Evolutionary conservation across 768 basidiomycete genomes (phyloP).

Genomic region (Leccinum subgranulosum): DNA sequence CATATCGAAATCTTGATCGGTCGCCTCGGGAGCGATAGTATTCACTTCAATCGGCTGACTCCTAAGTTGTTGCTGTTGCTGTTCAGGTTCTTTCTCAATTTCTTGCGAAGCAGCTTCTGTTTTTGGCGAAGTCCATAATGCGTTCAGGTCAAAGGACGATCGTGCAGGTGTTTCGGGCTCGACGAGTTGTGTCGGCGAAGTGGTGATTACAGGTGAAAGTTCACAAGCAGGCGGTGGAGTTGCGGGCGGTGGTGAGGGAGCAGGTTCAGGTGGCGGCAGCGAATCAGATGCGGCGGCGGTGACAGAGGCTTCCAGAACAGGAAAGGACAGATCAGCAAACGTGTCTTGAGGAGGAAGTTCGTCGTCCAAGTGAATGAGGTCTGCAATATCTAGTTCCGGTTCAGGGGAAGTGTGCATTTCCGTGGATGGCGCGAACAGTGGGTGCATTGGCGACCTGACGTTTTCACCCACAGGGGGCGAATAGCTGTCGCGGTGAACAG

Average conservation of each 20-base stretch:
- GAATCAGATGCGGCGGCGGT: conserved; percentile 7
- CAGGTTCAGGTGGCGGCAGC: conserved; percentile 13
- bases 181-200: conserved; percentile 21
- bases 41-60: conserved; percentile 47
- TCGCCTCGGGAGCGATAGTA: conserved; percentile 39
- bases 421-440: conserved; percentile 34
- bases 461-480: conserved; percentile 23
- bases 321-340: conserved; percentile 17
- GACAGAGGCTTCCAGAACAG: conserved; percentile 14
- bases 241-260: conserved; percentile 35
- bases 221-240: conserved; percentile 47
- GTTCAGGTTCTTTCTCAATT: conserved; percentile 22
- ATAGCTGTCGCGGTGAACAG: conserved; percentile 33
- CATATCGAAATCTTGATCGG: conserved; percentile 86
- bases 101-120: conserved; percentile 25
- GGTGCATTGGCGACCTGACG: conserved; percentile 29
- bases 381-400: conserved; percentile 68
- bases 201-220: conserved; percentile 22
- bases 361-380: conserved; percentile 77
- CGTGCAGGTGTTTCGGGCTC: conserved; percentile 45
- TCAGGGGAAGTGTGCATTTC: conserved; percentile 44
- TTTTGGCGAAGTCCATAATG: conserved; percentile 64
- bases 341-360: conserved; percentile 41
- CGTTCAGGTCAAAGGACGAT: conserved; percentile 66
- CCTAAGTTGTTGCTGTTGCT: conserved; percentile 32